Base-by-base conservation (phyloP, 768 basidiomycete genomes). In the Panaeolus papilionaceus region DNA sequence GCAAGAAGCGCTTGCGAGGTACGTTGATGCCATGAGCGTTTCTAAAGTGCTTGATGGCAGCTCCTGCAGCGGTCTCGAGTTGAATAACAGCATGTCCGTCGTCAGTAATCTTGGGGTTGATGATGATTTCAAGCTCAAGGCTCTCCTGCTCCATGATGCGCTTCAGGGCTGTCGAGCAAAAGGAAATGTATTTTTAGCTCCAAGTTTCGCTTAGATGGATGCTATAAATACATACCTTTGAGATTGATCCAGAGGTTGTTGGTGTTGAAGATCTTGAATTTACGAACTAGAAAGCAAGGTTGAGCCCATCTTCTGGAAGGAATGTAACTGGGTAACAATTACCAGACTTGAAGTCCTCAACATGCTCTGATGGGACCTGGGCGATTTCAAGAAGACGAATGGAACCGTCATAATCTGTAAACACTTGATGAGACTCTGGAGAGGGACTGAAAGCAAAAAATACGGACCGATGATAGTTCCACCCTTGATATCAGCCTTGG, bases 21-120 rank as follows among this genome's bases (percentile, higher is more conserved):
- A 98, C 97, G 82, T 96, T 97, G 81, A 98, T 92, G 68, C 95
- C 97, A 75, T 92, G 92, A 6, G 93, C 94, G 76, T 91, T 91
- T 79, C 87, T 90, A 84, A 96, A 96, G 81, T 96, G 90, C 84
- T 96, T 96, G 87, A 92, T 89, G 58, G 96, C 96, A 47, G 94
- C 95, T 78, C 96, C 96, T 65, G 95, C 93, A 49, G 95, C 95
- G 23, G 93, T 95, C 82, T 95, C 94, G 73, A 95, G 89, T 84
- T 92, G 94, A 72, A 98, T 88, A 75, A 98, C 91, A 39, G 94
- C 84, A 70, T 91, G 88, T 16, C 95, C 96, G 68, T 92, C 89
- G 72, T 97, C 95, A 37, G 89, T 92, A 68, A 85, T 86, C 86
- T 96, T 94, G 72, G 89, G 89, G 83, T 96, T 96, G 81, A 95